phyloP scores from a whole-genome alignment of 306 rosid species.

The Aeschynomene evenia region DNA sequence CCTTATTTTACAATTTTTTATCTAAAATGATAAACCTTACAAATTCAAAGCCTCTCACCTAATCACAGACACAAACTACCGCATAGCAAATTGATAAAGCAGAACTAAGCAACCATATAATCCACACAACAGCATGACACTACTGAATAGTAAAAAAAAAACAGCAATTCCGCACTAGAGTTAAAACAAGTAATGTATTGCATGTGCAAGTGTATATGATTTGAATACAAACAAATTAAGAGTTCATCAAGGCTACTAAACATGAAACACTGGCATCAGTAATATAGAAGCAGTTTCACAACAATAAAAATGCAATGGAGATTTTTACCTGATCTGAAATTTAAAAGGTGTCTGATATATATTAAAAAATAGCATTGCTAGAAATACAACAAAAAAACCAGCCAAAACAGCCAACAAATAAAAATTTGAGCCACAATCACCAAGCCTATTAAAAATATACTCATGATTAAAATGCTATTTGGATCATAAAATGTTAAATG shows the following conservation, averaged over 20 bases:
- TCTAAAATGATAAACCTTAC: background rate
- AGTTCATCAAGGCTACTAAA: background rate
- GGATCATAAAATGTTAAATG: no score
- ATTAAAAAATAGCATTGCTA: background rate
- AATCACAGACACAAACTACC: background rate
- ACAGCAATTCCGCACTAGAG: background rate
- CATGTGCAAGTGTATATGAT: background rate
- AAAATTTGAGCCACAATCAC: no score
- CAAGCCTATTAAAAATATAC: no score
- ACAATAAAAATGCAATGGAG: background rate
- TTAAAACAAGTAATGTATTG: background rate
- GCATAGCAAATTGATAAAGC: background rate
- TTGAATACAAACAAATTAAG: background rate
- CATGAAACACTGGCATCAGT: background rate
- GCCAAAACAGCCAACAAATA: no score
- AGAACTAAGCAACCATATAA: slow-evolving; percentile 2
- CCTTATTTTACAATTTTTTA: background rate
- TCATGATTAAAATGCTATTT: no score
- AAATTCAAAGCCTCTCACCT: background rate
- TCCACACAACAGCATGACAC: background rate
- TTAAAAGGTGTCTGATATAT: background rate
- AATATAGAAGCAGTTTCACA: background rate
- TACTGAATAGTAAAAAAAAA: background rate
- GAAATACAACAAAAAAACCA: no score
- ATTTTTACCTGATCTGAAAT: background rate